Evolutionary conservation across 2,329 filamentous ascomycete species (phyloP), one percentile per base, ranked within the genome.

Genomic region (Geosmithia morbida): DNA sequence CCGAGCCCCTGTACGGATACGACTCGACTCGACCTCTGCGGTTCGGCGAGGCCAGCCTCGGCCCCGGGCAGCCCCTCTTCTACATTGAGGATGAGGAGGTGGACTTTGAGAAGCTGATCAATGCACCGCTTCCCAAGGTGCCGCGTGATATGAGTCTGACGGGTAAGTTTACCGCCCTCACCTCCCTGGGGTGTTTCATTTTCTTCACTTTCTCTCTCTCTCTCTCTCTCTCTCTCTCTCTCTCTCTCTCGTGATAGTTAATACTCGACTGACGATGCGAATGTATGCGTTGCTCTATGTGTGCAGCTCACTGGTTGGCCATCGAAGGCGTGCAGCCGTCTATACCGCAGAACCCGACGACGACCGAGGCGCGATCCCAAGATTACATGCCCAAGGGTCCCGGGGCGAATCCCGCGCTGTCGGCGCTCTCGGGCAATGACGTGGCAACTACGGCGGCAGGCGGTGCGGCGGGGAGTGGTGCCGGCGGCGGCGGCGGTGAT

Each of bases 11-110:
- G 1, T 96, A 96, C 60, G 92, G 92, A 18, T 98, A 98, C 66
- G 90, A 97, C 60, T 89, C 88, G 33, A 92, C 87, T 41, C 75
- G 90, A 46, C 87, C 89, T 22, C 68, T 98, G 56, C 79, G 85
- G 48, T 98, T 94, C 59, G 92, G 92, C 46, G 92, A 98, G 65
- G 92, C 92, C 2, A 94, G 86, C 49, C 70, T 98, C 51, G 92
- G 92, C 0, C 88, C 89, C 14, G 89, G 90, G 10, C 92, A 98
- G 65, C 88, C 90, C 47, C 70, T 98, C 19, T 98, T 90, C 66
- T 98, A 98, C 62, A 85, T 98, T 39, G 92, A 98, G 60, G 92
- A 98, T 61, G 92, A 98, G 60, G 92, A 98, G 69, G 83, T 97
- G 48, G 92, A 98, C 65, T 97, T 98, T 60, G 92, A 98, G 69